Conservation (phyloP, 2,329 filamentous ascomycete species). For the Beauveria sp. region DNA sequence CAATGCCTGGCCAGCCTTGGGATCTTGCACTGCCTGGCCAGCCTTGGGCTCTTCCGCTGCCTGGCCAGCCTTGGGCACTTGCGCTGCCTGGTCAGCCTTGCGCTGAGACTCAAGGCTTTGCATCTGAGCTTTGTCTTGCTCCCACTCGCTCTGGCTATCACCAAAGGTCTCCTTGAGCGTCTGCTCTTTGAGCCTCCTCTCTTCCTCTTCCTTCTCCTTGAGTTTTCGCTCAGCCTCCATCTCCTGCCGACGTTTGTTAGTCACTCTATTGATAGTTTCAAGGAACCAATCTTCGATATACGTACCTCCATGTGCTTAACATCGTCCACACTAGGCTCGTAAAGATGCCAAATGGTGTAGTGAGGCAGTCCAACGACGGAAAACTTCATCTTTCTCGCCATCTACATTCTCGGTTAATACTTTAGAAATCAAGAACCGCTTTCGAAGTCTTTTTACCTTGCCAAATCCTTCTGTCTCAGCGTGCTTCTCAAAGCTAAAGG, state of each 20-base stretch:
- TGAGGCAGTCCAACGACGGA: constrained; percentile 93
- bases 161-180: constrained; percentile 77
- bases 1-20: too few species aligned
- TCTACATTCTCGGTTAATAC: constrained; percentile 44
- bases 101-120: constrained; percentile 46
- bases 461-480: constrained; percentile 98
- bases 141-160: constrained; percentile 72
- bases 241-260: constrained; percentile 45
- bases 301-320: constrained; percentile 87
- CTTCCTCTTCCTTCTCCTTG: constrained; percentile 68
- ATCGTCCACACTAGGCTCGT: constrained; percentile 97
- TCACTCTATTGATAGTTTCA: not conserved
- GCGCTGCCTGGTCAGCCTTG: not conserved
- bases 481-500: constrained; percentile 97
- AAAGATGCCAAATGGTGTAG: constrained; percentile 99
- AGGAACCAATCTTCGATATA: not conserved
- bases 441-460: constrained; percentile 57
- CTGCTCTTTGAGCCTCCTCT: constrained; percentile 63
- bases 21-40: too few species aligned
- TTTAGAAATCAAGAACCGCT: not conserved
- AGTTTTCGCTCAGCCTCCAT: constrained; percentile 79
- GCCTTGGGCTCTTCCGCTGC: too few species aligned
- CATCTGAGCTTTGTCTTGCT: constrained; percentile 79
- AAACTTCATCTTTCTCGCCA: constrained; percentile 94
- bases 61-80: not conserved